phyloP scores from a whole-genome alignment of 805 yeast species.

The Yamadazyma phyllophila region DNA sequence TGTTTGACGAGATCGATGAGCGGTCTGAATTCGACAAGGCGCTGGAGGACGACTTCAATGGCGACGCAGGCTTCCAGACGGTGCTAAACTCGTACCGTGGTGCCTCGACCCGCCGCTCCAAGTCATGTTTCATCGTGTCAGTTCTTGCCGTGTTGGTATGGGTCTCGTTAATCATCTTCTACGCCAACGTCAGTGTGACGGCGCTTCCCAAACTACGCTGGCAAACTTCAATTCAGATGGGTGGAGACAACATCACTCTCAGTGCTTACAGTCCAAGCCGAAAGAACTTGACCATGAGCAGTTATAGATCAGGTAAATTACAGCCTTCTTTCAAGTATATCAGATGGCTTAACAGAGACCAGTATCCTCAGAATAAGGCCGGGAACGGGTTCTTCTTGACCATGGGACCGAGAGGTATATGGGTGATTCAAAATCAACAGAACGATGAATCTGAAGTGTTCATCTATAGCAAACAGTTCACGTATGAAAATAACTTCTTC shows the following conservation, averaged over 20 bases:
- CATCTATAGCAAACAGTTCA: slow-evolving; percentile 32
- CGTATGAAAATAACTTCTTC: slow-evolving; percentile 40
- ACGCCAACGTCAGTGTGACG: slow-evolving; percentile 11
- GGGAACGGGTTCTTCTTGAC: slow-evolving; percentile 32
- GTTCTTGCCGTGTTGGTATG: slow-evolving; percentile 3
- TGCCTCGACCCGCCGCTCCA: slow-evolving; percentile 2
- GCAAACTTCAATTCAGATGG: slow-evolving; percentile 14
- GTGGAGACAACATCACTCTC: slow-evolving; percentile 31
- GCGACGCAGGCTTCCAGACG: slow-evolving; percentile 22
- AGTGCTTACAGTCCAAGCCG: slow-evolving; percentile 25
- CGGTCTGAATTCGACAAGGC: neutral
- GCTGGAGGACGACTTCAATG: slow-evolving; percentile 20
- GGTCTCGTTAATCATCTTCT: slow-evolving; percentile 9
- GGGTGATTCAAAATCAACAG: slow-evolving; percentile 26
- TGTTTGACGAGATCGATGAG: slow-evolving; percentile 3
- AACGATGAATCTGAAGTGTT: slow-evolving; percentile 21
- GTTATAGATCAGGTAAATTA: slow-evolving; percentile 23
- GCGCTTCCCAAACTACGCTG: slow-evolving; percentile 6
- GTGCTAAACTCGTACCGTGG: slow-evolving; percentile 18
- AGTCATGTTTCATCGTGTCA: neutral
- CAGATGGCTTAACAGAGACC: slow-evolving; percentile 29
- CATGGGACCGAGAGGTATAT: slow-evolving; percentile 10
- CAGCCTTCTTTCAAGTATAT: slow-evolving; percentile 16
- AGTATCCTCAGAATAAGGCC: slow-evolving; percentile 25
- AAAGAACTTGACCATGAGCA: slow-evolving; percentile 28